Evolutionary conservation across 495 filamentous ascomycete genomes (phyloP).

Genomic region (Aspergillus leporis): DNA sequence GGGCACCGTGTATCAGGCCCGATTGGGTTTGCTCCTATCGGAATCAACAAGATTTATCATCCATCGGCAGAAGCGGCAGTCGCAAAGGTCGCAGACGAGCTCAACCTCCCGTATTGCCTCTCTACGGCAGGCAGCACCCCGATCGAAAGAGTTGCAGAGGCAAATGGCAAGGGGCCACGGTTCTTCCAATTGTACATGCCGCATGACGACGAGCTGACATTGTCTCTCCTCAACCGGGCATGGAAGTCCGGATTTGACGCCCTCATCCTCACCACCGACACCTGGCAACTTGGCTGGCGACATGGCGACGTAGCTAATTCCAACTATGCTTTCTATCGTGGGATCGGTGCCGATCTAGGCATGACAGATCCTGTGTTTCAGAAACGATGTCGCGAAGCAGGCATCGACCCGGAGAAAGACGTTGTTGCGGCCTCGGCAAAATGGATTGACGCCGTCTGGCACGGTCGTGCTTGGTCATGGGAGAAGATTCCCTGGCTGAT

Average conservation of each 20-base stretch:
- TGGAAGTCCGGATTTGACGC: slow-evolving; percentile 57
- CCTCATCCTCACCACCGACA: slow-evolving; percentile 64
- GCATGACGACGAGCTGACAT: slow-evolving; percentile 59
- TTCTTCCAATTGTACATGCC: slow-evolving; percentile 70
- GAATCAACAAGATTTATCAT: slow-evolving; percentile 68
- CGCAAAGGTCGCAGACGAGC: slow-evolving; percentile 56
- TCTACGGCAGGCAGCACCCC: slow-evolving; percentile 58
- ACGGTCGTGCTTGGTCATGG: slow-evolving; percentile 60
- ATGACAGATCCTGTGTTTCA: slow-evolving; percentile 60
- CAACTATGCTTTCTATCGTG: slow-evolving; percentile 67
- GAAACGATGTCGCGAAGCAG: slow-evolving; percentile 46
- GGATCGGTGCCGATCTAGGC: slow-evolving; percentile 56
- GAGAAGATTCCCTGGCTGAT: slow-evolving; percentile 58
- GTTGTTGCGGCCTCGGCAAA: slow-evolving; percentile 52
- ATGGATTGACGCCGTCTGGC: slow-evolving; percentile 69
- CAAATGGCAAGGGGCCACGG: slow-evolving; percentile 51
- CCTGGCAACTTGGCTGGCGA: slow-evolving; percentile 66
- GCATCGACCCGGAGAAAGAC: slow-evolving; percentile 53
- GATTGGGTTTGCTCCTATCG: slow-evolving; percentile 66
- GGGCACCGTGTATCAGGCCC: slow-evolving; percentile 59
- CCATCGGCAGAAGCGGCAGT: slow-evolving; percentile 56
- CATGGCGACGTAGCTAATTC: slow-evolving; percentile 57
- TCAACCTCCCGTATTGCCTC: slow-evolving; percentile 58
- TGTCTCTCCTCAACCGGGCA: slow-evolving; percentile 56
- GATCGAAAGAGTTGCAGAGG: slow-evolving; percentile 60